Conservation (phyloP, 352 stramenopile genomes). For the Pythium monospermum region DNA sequence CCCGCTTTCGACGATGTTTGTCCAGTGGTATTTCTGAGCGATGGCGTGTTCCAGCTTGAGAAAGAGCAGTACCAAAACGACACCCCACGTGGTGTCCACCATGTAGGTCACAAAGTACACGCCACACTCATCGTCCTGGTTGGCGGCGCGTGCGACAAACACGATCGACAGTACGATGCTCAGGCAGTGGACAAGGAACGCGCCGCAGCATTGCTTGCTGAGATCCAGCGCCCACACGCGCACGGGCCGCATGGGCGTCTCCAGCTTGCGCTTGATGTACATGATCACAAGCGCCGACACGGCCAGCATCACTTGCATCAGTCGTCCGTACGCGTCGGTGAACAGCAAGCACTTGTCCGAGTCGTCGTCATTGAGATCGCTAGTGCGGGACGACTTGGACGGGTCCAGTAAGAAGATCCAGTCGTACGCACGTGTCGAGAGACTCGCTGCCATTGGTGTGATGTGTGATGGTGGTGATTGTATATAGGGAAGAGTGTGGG, state of each 20-base stretch:
- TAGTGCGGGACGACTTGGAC: not conserved
- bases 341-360: constrained; percentile 59
- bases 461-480: constrained; percentile 2
- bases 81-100: constrained; percentile 56
- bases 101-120: constrained; percentile 76
- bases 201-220: constrained; percentile 58
- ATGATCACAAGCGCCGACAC: constrained; percentile 52
- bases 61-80: constrained; percentile 42
- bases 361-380: not conserved
- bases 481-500: not conserved
- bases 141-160: constrained; percentile 33
- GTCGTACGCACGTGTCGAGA: constrained; percentile 8
- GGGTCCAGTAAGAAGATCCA: constrained; percentile 14
- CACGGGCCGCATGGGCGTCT: constrained; percentile 59
- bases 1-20: constrained; percentile 43
- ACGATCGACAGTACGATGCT: constrained; percentile 64
- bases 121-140: constrained; percentile 60
- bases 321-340: constrained; percentile 53
- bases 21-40: constrained; percentile 27
- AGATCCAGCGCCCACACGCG: constrained; percentile 70
- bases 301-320: constrained; percentile 55
- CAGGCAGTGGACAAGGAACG: constrained; percentile 52
- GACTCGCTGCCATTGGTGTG: not conserved
- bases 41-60: constrained; percentile 35
- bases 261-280: constrained; percentile 76